Percentiles rank a stretch among this genome's conserved stretches.
phyloP scores from a whole-genome alignment of 2,329 filamentous ascomycete species.

The Thermomyces lanuginosus region DNA sequence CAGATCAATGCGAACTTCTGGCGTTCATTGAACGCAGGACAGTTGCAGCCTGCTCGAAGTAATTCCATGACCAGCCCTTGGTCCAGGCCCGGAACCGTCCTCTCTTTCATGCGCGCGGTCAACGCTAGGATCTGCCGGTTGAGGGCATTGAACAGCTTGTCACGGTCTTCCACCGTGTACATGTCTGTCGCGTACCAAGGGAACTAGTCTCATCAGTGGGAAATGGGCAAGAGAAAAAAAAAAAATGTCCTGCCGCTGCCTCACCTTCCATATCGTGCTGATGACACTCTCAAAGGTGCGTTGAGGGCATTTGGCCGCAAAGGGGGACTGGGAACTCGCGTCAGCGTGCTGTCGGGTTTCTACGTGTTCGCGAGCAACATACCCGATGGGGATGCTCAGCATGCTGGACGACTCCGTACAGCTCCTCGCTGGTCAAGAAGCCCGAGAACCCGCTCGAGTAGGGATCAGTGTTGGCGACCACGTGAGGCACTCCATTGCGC shows the following conservation, averaged over 20 bases:
- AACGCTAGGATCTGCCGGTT: constrained; percentile 51
- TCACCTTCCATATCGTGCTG: constrained; percentile 35
- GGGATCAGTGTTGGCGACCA: constrained; percentile 21
- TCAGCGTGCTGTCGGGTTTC: constrained; percentile 2
- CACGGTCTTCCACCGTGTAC: constrained; percentile 33
- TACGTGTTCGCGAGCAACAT: constrained; percentile 12
- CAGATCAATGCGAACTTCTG: constrained; percentile 23
- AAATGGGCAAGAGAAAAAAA: constrained; percentile 5
- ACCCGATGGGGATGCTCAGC: constrained; percentile 35
- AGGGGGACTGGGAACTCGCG: constrained; percentile 27
- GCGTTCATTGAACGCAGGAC: constrained; percentile 29
- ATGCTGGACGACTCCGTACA: constrained; percentile 30
- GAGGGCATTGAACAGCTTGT: constrained; percentile 27
- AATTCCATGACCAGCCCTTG: constrained; percentile 23
- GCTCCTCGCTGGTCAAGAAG: constrained; percentile 36
- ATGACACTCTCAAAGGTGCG: constrained; percentile 39
- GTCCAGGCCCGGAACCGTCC: constrained; percentile 23
- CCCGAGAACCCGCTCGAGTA: constrained; percentile 36
- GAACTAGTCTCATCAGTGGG: constrained; percentile 21
- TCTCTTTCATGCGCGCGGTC: constrained; percentile 42
- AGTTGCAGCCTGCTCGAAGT: constrained; percentile 24
- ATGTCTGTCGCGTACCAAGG: constrained; percentile 32
- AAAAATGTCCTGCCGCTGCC: constrained; percentile 1
- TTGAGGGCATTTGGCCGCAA: constrained; percentile 33
- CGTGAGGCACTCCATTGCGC: constrained; percentile 20